Percentiles rank a stretch among this genome's conserved stretches.
These are phyloP conservation scores for Euphorbia lathyris DNA, from an alignment of 345 rosid genomes.

Conservation along the genomic window DNA sequence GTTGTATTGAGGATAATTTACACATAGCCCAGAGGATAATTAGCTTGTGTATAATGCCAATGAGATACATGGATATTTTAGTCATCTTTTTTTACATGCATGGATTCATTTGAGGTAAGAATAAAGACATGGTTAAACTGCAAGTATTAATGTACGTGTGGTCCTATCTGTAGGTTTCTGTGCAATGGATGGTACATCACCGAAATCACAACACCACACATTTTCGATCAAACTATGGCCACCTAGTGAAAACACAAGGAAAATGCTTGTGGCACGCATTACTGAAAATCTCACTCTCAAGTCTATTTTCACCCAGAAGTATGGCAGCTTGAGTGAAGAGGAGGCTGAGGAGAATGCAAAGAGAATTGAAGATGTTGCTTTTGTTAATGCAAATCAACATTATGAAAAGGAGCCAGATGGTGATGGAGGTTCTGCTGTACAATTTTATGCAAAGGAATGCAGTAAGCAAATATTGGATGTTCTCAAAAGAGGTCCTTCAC, in stretches of 20 bases:
- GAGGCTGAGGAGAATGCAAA: conserved; percentile 80
- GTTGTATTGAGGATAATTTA: too few species aligned
- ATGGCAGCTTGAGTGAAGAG: conserved; percentile 63
- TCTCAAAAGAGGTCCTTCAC: conserved; percentile 62
- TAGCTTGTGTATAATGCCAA: too few species aligned
- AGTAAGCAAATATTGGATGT: conserved; percentile 78
- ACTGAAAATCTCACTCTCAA: conserved; percentile 64
- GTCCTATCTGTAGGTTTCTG: conserved; percentile 20
- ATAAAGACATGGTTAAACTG: not conserved
- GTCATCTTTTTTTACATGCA: not conserved
- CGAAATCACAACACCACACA: conserved; percentile 54
- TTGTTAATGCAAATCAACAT: conserved; percentile 53
- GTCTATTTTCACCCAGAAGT: conserved; percentile 79
- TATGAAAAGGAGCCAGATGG: conserved; percentile 93
- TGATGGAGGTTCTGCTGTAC: conserved; percentile 91
- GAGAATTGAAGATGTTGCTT: conserved; percentile 70
- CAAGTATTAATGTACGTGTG: conserved; percentile 3
- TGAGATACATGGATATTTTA: too few species aligned
- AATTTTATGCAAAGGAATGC: conserved; percentile 92
- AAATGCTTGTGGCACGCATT: conserved; percentile 63
- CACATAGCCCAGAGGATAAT: not conserved
- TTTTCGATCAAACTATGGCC: conserved; percentile 89
- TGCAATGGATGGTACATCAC: conserved; percentile 48
- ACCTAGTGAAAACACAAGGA: conserved; percentile 67
- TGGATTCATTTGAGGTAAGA: not conserved